Base-by-base conservation (phyloP, 73 alveolate species). In the Breviolum minutum region DNA sequence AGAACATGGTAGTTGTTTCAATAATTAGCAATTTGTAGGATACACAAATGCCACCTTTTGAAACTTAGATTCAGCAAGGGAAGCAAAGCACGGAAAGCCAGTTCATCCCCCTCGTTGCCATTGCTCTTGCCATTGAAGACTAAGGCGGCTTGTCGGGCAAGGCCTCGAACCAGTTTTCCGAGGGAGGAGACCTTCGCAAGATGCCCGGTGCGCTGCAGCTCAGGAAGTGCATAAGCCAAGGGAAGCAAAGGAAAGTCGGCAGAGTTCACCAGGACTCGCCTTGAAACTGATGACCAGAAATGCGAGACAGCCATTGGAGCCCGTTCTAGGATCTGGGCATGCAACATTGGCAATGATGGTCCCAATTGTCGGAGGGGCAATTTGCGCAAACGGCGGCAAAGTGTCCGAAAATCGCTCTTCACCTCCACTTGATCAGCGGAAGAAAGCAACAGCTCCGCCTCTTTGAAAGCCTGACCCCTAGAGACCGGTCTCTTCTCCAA, bases 141-240 rank as follows among this genome's bases (percentile, higher is more conserved):
- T 9, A 61, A 22, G 24, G 92, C 92, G 20, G 94, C 54, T 63
- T 86, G 94, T 27, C 94, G 61, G 12, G 94, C 94, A 20, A 86
- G 70, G 63, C 94, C 94, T 14, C 94, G 94, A 19, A 86, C 94
- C 80, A 86, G 63, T 24, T 86, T 86, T n/a, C 94, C 94, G 26
- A 86, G 94, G 19, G 94, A 77, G n/a, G 94, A 86, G 27, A 86
- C 80, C 79, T 86, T 86, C 22, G 77, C 79, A 8, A 86, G 80
- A 17, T 62, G 94, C 63, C 94, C 94, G 14, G 62, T 10, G 4
- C 80, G 77, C 71, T 86, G 94, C 10, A 86, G 94, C 48, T 86
- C 94, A n/a, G 94, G 94, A 0, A 86, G 29, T 27, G 48, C 94
- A 26, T 62, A 86, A 27, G 94, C 94, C 63, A 86, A 63, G 30